Conservation (phyloP, 2,329 filamentous ascomycete species). For the Microcyclosporella mali region DNA sequence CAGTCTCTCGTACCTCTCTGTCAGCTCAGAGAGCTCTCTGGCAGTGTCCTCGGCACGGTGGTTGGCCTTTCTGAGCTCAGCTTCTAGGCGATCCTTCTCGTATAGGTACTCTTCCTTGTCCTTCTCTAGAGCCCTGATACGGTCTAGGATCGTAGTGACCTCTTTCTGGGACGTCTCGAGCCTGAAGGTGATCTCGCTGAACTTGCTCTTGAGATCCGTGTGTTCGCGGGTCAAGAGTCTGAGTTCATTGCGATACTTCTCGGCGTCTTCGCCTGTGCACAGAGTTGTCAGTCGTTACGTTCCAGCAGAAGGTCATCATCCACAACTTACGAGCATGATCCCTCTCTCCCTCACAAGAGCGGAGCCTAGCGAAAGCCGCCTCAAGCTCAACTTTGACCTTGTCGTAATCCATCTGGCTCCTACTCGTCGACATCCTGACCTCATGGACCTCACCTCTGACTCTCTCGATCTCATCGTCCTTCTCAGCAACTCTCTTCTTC, state of each 20-base stretch:
- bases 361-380: constrained; percentile 16
- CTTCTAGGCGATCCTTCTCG: constrained; percentile 26
- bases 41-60: constrained; percentile 20
- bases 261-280: constrained; percentile 17
- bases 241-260: constrained; percentile 24
- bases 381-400: constrained; percentile 23
- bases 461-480: constrained; percentile 26
- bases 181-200: constrained; percentile 20
- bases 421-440: constrained; percentile 17
- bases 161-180: constrained; percentile 26
- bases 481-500: constrained; percentile 25
- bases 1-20: constrained; percentile 22
- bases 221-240: constrained; percentile 26
- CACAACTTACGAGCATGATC: constrained; percentile 16
- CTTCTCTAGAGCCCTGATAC: constrained; percentile 22
- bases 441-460: constrained; percentile 22
- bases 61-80: constrained; percentile 25
- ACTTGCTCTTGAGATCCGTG: constrained; percentile 23
- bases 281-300: too few species aligned
- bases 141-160: constrained; percentile 20
- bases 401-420: constrained; percentile 23
- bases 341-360: constrained; percentile 22
- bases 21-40: constrained; percentile 20
- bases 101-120: constrained; percentile 23
- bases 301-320: too few species aligned